phyloP scores from a whole-genome alignment of 495 filamentous ascomycete genomes.

The Letharia lupina region DNA sequence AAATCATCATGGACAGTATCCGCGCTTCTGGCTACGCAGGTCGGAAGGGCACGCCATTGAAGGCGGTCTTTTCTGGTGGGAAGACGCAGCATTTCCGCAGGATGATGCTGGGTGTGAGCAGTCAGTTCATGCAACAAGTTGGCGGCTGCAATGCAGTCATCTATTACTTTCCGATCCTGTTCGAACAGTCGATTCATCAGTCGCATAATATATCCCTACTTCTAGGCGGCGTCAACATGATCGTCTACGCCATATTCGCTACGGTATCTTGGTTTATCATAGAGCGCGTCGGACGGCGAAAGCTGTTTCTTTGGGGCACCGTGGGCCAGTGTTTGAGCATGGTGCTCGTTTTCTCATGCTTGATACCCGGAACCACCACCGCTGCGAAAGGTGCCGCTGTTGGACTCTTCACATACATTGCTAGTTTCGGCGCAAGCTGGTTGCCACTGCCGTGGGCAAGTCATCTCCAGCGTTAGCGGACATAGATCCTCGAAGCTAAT shows the following conservation, averaged over 20 bases:
- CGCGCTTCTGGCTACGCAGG: constrained; percentile 49
- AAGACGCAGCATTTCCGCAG: constrained; percentile 23
- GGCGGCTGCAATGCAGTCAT: constrained; percentile 59
- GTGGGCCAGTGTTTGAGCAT: constrained; percentile 62
- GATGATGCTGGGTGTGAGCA: constrained; percentile 46
- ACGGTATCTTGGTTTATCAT: constrained; percentile 77
- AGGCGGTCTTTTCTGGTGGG: constrained; percentile 30
- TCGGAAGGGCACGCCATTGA: constrained; percentile 45
- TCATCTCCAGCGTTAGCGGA: constrained; percentile 23
- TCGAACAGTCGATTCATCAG: constrained; percentile 54
- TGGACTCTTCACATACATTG: constrained; percentile 73
- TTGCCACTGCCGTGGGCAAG: constrained; percentile 52
- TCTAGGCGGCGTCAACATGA: constrained; percentile 71
- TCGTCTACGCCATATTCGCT: constrained; percentile 68
- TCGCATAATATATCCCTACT: constrained; percentile 55
- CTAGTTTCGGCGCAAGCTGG: constrained; percentile 68
- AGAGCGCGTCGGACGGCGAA: constrained; percentile 63
- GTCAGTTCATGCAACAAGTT: constrained; percentile 73
- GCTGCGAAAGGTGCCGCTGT: constrained; percentile 63
- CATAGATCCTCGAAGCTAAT: neutral
- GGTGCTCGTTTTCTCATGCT: constrained; percentile 64
- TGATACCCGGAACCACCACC: constrained; percentile 49
- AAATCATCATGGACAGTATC: constrained; percentile 58
- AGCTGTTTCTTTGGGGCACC: constrained; percentile 61
- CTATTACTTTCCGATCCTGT: constrained; percentile 75